Base-by-base conservation (phyloP, 1,284 basidiomycete genomes). In the Hypsizygus ulmarius region DNA sequence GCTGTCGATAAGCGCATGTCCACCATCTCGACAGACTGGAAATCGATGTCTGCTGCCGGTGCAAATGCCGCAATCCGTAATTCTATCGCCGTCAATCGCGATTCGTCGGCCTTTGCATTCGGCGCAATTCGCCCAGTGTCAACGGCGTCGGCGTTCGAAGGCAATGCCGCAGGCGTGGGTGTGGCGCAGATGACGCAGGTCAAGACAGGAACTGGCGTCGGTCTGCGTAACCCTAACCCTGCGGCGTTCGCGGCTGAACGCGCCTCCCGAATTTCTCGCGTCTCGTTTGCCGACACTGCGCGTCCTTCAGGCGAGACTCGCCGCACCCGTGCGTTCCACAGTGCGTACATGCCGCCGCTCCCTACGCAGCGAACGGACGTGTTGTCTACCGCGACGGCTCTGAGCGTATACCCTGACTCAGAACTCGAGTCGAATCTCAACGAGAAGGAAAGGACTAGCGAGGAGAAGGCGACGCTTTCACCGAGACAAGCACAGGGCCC, bases 1-100 rank as follows among this genome's bases (percentile, higher is more conserved):
- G 74, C 71, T 27, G 67, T 94, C 66, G 84, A 92, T 73, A 80
- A 83, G 69, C 82, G 91, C 62, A 91, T 92, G 90, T 84, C 84
- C 12, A 83, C 84, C 51, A 82, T 90, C 55, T 83, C 82, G 5
- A 70, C 72, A 10, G 86, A 90, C 59, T 92, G 90, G 89, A 82
- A 81, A 61, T 74, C 77, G 29, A 83, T 92, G 60, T 82, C 85
- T 3, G 73, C 77, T 8, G 82, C 79, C 2, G 89, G 87, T 43
- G 88, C 88, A 1, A 73, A 75, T 30, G 84, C 82, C 32, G 87
- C 84, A 5, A 82, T 90, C 52, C 78, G 88, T 49, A 75, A 76
- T 54, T 86, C 82, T 44, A 82, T 91, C 39, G 82, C 84, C 12
- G 65, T 79, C 43, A 68, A 66, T 51, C 74, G 81, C 33, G 62